Evolutionary conservation across 441 rosid genomes (phyloP).

Genomic region (Corymbia citriodora): DNA sequence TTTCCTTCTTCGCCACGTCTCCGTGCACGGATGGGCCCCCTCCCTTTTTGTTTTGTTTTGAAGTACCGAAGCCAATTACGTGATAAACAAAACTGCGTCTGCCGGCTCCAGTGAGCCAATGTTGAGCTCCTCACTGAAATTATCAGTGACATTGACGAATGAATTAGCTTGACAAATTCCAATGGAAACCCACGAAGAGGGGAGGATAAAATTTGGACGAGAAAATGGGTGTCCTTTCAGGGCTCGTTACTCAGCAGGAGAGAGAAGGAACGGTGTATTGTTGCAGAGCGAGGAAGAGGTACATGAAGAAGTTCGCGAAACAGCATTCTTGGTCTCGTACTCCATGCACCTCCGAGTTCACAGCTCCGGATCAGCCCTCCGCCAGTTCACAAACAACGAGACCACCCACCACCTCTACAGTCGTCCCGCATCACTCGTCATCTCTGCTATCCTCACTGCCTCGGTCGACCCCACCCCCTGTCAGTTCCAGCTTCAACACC

Average conservation of each 20-base stretch:
- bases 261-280: not conserved
- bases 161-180: not conserved
- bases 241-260: not conserved
- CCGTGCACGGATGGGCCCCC: not conserved
- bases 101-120: not conserved
- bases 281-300: too few species aligned
- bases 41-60: not conserved
- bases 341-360: slow-evolving; percentile 51
- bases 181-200: not conserved
- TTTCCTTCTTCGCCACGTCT: too few species aligned
- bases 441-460: slow-evolving; percentile 7
- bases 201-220: not conserved
- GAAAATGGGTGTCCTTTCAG: not conserved
- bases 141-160: not conserved
- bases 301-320: not conserved
- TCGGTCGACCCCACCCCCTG: not conserved
- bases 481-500: not conserved
- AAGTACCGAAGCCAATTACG: not conserved
- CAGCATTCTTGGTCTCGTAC: not conserved
- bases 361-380: slow-evolving; percentile 63
- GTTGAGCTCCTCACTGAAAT: not conserved
- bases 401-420: slow-evolving; percentile 43
- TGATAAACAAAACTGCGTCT: not conserved
- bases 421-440: not conserved
- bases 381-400: slow-evolving; percentile 60